Conservation (phyloP, 83 land plant genomes). For the Diphasiastrum complanatum region DNA sequence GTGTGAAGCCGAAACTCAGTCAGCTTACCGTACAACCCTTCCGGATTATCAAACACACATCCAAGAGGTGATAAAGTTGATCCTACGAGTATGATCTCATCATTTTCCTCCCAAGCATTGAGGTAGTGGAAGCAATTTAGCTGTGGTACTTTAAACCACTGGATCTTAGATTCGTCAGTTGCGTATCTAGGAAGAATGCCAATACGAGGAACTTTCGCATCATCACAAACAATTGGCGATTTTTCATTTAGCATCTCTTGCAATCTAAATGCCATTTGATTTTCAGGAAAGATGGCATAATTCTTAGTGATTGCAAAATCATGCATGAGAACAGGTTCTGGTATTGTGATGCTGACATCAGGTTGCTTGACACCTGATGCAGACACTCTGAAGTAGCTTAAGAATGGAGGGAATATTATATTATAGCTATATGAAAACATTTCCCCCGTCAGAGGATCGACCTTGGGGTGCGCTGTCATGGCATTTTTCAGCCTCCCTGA, state of each 20-base stretch:
- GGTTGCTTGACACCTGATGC: constrained; percentile 35
- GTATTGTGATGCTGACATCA: constrained; percentile 44
- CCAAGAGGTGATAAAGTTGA: constrained; percentile 39
- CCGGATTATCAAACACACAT: constrained; percentile 36
- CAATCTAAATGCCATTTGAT: constrained; percentile 34
- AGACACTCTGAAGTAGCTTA: constrained; percentile 42
- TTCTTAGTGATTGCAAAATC: constrained; percentile 50
- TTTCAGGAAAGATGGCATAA: constrained; percentile 38
- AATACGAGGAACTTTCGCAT: constrained; percentile 37
- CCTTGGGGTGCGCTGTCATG: constrained; percentile 62
- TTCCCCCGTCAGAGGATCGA: constrained; percentile 56
- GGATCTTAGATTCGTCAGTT: constrained; percentile 29
- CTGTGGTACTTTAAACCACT: constrained; percentile 51
- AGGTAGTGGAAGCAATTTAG: constrained; percentile 41
- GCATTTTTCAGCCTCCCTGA: constrained; percentile 18
- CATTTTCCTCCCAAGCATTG: constrained; percentile 49
- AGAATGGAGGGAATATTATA: constrained; percentile 29
- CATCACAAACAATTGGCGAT: constrained; percentile 27
- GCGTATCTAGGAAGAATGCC: constrained; percentile 53
- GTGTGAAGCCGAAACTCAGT: constrained; percentile 43
- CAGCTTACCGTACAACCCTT: constrained; percentile 31
- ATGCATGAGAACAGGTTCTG: constrained; percentile 34
- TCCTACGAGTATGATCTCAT: constrained; percentile 40
- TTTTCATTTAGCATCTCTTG: constrained; percentile 28
- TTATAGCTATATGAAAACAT: constrained; percentile 43